Conservation (phyloP, 768 basidiomycete genomes). For the Gyrodon lividus region DNA sequence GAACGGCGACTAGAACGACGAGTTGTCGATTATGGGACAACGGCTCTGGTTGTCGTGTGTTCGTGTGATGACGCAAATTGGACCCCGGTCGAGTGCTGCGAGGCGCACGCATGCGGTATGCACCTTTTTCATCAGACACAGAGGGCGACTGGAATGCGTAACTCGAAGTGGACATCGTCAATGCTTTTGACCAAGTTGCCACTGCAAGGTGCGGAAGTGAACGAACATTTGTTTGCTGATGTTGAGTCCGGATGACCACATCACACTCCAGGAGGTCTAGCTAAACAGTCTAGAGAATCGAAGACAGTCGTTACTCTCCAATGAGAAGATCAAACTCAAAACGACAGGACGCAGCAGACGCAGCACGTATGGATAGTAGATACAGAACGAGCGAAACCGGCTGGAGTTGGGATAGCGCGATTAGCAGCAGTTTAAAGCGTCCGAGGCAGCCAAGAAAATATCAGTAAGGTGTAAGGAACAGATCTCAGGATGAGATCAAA, state of each 20-base stretch:
- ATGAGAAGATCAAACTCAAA: background rate
- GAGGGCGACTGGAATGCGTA: conserved; percentile 54
- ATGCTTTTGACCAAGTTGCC: background rate
- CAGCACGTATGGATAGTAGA: background rate
- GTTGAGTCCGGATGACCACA: too few species aligned
- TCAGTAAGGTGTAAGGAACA: background rate
- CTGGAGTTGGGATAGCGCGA: background rate
- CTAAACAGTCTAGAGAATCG: background rate
- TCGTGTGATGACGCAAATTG: conserved; percentile 18
- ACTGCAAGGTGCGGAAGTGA: background rate
- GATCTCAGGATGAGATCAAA: background rate
- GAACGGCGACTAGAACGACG: conserved; percentile 44
- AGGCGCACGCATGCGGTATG: conserved; percentile 57
- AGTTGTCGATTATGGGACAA: conserved; percentile 32
- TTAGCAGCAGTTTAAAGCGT: background rate
- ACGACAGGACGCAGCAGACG: background rate
- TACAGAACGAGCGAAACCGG: background rate
- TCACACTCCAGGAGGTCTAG: background rate
- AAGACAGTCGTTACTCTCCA: too few species aligned
- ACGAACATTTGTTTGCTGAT: conserved; percentile 11
- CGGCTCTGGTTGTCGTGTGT: conserved; percentile 6
- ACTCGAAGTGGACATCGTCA: conserved; percentile 10
- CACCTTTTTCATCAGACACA: conserved; percentile 61
- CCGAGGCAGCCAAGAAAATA: background rate
- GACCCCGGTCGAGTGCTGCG: conserved; percentile 28